Evolutionary conservation across 1,284 basidiomycete genomes (phyloP).

Genomic region (Schizophyllum commune): DNA sequence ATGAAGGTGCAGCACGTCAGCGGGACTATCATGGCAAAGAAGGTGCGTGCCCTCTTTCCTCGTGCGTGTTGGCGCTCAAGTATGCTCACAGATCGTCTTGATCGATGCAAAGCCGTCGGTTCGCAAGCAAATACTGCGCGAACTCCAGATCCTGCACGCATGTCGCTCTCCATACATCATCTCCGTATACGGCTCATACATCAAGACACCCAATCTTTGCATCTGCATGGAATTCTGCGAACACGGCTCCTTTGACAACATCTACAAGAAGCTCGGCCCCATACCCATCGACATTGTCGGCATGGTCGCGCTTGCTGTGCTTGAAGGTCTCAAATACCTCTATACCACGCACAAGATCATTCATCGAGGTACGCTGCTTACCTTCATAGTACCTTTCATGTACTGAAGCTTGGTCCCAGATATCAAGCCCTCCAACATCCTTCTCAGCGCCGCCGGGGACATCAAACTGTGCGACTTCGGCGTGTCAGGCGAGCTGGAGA

Average conservation of each 20-base stretch:
- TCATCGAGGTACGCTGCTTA: constrained; percentile 71
- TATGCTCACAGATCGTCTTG: constrained; percentile 73
- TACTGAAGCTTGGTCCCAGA: constrained; percentile 40
- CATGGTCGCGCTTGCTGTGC: constrained; percentile 84
- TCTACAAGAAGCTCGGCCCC: constrained; percentile 90
- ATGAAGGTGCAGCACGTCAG: constrained; percentile 90
- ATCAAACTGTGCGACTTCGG: constrained; percentile 99
- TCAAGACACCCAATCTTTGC: constrained; percentile 95
- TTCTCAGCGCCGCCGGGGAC: constrained; percentile 88
- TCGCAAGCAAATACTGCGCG: constrained; percentile 94
- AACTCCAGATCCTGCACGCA: constrained; percentile 98
- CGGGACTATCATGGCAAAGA: constrained; percentile 89
- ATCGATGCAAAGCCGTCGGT: constrained; percentile 97
- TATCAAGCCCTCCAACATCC: constrained; percentile 98
- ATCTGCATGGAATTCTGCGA: constrained; percentile 99
- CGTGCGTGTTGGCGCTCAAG: neutral
- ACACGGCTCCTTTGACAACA: constrained; percentile 81
- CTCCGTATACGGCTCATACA: constrained; percentile 93
- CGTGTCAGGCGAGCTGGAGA: constrained; percentile 96
- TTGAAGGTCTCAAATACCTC: constrained; percentile 91
- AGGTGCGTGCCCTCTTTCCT: constrained; percentile 49
- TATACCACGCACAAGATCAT: constrained; percentile 99
- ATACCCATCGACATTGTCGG: constrained; percentile 87
- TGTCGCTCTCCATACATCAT: constrained; percentile 92
- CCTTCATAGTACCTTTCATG: neutral